Percentiles rank a stretch among this genome's conserved stretches.
Conservation (phyloP, 352 stramenopile genomes). For the Globisporangium splendens region DNA sequence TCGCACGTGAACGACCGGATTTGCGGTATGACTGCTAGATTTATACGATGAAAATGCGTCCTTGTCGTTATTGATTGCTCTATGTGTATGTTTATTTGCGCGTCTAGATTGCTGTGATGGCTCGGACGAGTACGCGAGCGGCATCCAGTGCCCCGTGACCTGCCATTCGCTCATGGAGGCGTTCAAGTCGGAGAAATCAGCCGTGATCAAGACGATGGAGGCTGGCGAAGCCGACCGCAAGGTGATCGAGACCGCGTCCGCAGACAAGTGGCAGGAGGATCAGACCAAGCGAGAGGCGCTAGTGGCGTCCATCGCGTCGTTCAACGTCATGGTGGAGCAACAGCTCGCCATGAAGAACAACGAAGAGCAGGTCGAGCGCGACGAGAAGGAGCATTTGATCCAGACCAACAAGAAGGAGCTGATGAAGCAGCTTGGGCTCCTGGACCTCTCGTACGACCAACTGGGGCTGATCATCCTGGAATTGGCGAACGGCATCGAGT, state of each 20-base stretch:
- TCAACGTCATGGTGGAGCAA: slow-evolving; percentile 39
- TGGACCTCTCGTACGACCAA: slow-evolving; percentile 54
- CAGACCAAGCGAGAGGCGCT: slow-evolving; percentile 25
- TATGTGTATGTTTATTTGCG: background rate
- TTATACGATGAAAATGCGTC: background rate
- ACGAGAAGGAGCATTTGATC: slow-evolving; percentile 49
- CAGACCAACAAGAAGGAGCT: slow-evolving; percentile 38
- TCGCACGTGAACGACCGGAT: slow-evolving; percentile 75
- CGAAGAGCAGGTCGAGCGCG: slow-evolving; percentile 43
- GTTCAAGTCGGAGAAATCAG: slow-evolving; percentile 46
- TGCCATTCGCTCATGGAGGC: slow-evolving; percentile 33
- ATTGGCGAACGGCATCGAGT: slow-evolving; percentile 32
- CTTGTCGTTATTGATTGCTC: background rate
- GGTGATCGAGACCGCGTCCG: slow-evolving; percentile 25
- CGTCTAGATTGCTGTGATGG: slow-evolving; percentile 81
- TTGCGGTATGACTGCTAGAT: slow-evolving; percentile 38
- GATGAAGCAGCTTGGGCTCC: slow-evolving; percentile 51
- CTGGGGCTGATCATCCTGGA: slow-evolving; percentile 61
- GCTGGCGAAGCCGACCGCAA: slow-evolving; percentile 49
- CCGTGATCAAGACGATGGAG: slow-evolving; percentile 72
- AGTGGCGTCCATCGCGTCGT: slow-evolving; percentile 22
- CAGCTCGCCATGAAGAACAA: slow-evolving; percentile 28
- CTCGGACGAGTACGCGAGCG: slow-evolving; percentile 71
- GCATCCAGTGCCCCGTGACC: slow-evolving; percentile 41
- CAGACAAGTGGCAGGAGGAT: slow-evolving; percentile 32